These are phyloP conservation scores for Fusarium tjaetaba DNA, from an alignment of 2,329 filamentous ascomycete genomes.

Conservation along the genomic window DNA sequence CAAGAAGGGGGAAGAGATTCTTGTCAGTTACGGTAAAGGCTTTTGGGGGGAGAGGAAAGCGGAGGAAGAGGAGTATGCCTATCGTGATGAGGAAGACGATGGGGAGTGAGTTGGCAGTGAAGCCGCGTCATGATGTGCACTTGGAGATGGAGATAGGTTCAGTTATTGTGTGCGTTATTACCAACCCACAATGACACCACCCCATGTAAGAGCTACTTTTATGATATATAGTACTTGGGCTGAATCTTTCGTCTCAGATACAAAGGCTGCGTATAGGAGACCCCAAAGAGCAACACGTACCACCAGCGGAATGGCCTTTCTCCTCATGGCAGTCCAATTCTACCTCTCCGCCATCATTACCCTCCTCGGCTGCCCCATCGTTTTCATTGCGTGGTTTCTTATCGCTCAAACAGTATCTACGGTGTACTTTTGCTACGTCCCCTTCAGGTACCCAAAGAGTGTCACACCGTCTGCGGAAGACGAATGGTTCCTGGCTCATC, in stretches of 20 bases:
- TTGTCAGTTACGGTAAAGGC: conserved; percentile 74
- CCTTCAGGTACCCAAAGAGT: background rate
- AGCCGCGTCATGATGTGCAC: background rate
- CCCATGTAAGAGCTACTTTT: background rate
- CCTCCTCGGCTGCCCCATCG: background rate
- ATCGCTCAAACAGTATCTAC: background rate
- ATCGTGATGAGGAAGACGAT: conserved; percentile 1
- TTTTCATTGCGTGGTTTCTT: background rate
- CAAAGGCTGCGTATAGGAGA: background rate
- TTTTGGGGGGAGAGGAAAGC: conserved; percentile 64
- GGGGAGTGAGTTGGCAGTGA: background rate
- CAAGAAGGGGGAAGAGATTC: conserved; percentile 69
- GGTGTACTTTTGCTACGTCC: background rate
- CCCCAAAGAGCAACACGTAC: background rate
- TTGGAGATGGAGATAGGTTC: background rate
- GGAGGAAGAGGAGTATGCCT: conserved; percentile 18
- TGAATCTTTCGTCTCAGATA: background rate
- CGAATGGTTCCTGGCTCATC: background rate
- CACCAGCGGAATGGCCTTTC: background rate
- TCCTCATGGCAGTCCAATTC: background rate
- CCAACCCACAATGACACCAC: background rate
- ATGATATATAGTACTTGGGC: background rate
- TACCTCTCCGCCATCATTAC: conserved; percentile 2
- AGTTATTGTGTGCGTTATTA: background rate
- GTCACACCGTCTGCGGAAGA: background rate